Percentiles rank a stretch among this genome's conserved stretches.
Conservation (phyloP, 2,329 filamentous ascomycete genomes). For the Curvularia sp. region DNA sequence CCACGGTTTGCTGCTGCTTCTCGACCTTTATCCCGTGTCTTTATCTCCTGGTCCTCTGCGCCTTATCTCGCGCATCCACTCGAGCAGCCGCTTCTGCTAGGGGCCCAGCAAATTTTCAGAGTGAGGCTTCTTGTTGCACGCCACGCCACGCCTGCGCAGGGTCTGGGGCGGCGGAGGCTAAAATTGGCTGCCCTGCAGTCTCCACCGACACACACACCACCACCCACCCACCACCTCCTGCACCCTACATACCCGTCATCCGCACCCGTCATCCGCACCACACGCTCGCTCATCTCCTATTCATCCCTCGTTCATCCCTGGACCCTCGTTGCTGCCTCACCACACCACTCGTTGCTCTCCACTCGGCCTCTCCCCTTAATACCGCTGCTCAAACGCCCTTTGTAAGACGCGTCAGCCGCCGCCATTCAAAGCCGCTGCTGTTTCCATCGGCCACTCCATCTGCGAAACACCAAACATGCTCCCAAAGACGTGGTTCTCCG, state of each 20-base stretch:
- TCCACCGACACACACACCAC: not conserved
- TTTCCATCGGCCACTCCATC: conserved; percentile 1
- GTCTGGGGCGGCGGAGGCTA: conserved; percentile 8
- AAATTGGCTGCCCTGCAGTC: conserved; percentile 11
- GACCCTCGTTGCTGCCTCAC: not conserved
- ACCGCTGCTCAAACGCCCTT: conserved; percentile 7
- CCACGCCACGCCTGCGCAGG: conserved; percentile 7
- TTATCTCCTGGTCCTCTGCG: not conserved
- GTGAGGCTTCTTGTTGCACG: not conserved
- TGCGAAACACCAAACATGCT: conserved; percentile 31
- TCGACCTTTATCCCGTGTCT: not conserved
- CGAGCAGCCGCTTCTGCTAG: conserved; percentile 14
- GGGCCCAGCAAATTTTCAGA: conserved; percentile 17
- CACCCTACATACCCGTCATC: not conserved
- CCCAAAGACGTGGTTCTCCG: conserved; percentile 46
- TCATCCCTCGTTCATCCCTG: conserved; percentile 10
- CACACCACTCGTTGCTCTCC: conserved; percentile 6
- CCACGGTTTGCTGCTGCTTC: not conserved
- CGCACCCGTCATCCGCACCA: conserved; percentile 5
- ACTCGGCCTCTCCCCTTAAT: conserved; percentile 7
- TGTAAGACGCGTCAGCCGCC: conserved; percentile 35
- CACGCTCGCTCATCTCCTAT: conserved; percentile 14
- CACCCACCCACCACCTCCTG: not conserved
- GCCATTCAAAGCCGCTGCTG: conserved; percentile 17
- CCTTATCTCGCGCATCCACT: not conserved